Conservation (phyloP, 2,329 filamentous ascomycete genomes). For the Colletotrichum sp. region DNA sequence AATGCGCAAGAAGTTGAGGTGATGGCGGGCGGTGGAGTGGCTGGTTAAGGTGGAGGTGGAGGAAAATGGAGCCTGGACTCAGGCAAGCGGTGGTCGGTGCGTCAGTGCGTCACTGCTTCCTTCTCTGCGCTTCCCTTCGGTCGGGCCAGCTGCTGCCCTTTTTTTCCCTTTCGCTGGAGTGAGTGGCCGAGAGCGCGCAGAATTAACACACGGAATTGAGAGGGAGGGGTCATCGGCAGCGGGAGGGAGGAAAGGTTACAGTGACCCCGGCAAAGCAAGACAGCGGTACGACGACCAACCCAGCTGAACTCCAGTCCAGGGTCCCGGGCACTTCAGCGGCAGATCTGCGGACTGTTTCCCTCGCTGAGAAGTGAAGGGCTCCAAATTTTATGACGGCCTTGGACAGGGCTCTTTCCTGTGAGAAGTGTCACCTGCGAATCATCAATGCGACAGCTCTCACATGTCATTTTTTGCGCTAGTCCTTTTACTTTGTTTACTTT, state of each 20-base stretch:
- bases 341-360: slow-evolving; percentile 1
- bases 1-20: slow-evolving; percentile 20
- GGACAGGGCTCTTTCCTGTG: neutral
- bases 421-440: neutral
- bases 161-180: neutral
- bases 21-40: slow-evolving; percentile 11
- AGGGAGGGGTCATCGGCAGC: neutral
- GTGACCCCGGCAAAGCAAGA: neutral
- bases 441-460: neutral
- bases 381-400: neutral
- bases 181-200: neutral
- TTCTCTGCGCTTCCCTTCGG: slow-evolving; percentile 5
- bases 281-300: neutral
- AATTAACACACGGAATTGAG: neutral
- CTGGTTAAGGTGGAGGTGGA: slow-evolving; percentile 12
- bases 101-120: slow-evolving; percentile 19
- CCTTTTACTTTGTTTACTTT: neutral
- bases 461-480: neutral
- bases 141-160: neutral
- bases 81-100: slow-evolving; percentile 20
- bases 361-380: neutral
- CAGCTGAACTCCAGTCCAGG: slow-evolving; percentile 1
- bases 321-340: slow-evolving; percentile 6
- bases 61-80: slow-evolving; percentile 14
- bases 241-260: neutral